Evolutionary conservation across 2,329 filamentous ascomycete species (phyloP), one percentile per base, ranked within the genome.

Genomic region (Colletotrichum sp.): DNA sequence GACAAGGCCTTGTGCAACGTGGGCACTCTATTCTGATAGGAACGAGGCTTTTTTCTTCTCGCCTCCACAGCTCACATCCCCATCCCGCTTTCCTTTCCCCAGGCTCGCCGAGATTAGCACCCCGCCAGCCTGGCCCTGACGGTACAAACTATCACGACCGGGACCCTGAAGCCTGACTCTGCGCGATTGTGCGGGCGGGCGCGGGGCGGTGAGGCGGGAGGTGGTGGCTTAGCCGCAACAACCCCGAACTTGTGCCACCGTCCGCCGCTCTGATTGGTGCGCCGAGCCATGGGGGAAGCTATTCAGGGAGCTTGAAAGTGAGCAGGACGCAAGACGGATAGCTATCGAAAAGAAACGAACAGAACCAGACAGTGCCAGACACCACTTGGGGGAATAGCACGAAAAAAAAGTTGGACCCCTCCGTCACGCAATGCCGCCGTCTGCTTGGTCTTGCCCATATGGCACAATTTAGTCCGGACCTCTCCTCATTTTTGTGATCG

Each of bases 121-220:
- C 43, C 43, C 43, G 43, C 70, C 43, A 75, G 64, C 70, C 70
- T 30, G 32, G 70, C 48, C 73, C 56, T 32, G 58, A 36, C 43
- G n/a, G 43, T n/a, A 13, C 18, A 48, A 22, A 39, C 39, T 58
- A 58, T 65, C 62, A 9, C 56, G 58, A 73, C 64, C 70, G 69
- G 67, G 64, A 75, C 43, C 71, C 58, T 61, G 58, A 48, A 48
- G 43, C 27, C 61, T 34, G 34, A 64, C 32, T 70, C 61, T 48
- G 43, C 62, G 39, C 34, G 34, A 52, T 70, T 52, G 64, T 74
- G 74, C 36, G 70, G 69, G 71, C 71, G 74, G 71, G 43, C 71
- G 70, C 70, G 71, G 74, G 74, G 70, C 71, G 74, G 74, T 76
- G 74, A 74, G 71, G 74, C 66, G 65, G 43, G 58, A 68, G 60